phyloP scores from a whole-genome alignment of 2,329 filamentous ascomycete species.

The Graphilbum ipis-grandicollis region DNA sequence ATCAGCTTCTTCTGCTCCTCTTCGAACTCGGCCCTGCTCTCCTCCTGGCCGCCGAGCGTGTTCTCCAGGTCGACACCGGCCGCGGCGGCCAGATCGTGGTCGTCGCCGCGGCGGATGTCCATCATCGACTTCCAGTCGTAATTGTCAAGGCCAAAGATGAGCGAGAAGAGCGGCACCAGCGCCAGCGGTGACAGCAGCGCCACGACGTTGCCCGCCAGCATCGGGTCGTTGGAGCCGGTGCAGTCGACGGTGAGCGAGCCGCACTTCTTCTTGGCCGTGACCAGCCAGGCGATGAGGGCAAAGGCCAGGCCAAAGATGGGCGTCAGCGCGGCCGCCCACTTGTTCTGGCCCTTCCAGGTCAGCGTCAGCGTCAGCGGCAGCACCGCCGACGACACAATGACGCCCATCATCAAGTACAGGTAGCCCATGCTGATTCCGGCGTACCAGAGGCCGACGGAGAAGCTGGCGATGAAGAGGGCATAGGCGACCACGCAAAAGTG shows the following conservation, averaged over 20 bases:
- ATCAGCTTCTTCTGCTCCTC: constrained; percentile 20
- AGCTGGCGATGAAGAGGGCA: constrained; percentile 58
- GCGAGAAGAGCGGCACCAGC: constrained; percentile 59
- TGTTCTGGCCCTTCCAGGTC: constrained; percentile 66
- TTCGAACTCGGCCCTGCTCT: constrained; percentile 20
- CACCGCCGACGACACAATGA: constrained; percentile 73
- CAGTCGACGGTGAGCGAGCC: constrained; percentile 52
- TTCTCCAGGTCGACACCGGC: constrained; percentile 50
- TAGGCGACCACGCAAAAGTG: constrained; percentile 56
- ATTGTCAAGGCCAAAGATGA: neutral
- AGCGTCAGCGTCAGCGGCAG: constrained; percentile 68
- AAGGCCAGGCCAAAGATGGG: constrained; percentile 53
- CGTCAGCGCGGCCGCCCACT: constrained; percentile 51
- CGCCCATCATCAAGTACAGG: constrained; percentile 60
- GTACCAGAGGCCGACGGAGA: constrained; percentile 59
- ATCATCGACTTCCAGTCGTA: constrained; percentile 83
- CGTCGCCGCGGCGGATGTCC: constrained; percentile 60
- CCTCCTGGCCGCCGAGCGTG: constrained; percentile 27
- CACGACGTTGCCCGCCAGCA: constrained; percentile 75
- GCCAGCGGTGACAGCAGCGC: constrained; percentile 62
- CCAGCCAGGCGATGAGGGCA: constrained; percentile 60
- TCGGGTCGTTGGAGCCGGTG: constrained; percentile 72
- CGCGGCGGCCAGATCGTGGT: constrained; percentile 49
- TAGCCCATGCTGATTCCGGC: constrained; percentile 76
- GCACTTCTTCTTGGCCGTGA: constrained; percentile 53